These are phyloP conservation scores for Malus orientalis DNA, from an alignment of 306 rosid species.

Conservation along the genomic window DNA sequence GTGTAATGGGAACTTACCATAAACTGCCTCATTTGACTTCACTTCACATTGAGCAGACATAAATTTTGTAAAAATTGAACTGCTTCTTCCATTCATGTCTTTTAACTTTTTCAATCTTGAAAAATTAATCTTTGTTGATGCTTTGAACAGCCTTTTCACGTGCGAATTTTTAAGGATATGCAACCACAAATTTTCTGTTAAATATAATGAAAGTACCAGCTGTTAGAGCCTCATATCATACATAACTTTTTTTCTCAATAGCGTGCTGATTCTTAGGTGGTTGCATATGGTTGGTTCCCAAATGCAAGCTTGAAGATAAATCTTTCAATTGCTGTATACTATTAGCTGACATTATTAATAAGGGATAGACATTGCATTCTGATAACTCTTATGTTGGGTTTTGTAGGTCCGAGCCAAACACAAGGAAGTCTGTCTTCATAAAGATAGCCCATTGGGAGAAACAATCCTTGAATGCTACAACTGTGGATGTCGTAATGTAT, in stretches of 20 bases:
- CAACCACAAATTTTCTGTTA: neutral
- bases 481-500: constrained; percentile 97
- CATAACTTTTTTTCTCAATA: neutral
- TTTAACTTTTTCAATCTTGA: neutral
- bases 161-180: neutral
- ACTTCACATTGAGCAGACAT: neutral
- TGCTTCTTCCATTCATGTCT: neutral
- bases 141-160: neutral
- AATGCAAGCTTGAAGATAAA: neutral
- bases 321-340: neutral
- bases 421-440: constrained; percentile 98
- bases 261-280: neutral
- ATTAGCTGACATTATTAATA: neutral
- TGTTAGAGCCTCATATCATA: neutral
- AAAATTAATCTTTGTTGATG: neutral
- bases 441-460: constrained; percentile 98
- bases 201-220: neutral
- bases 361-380: neutral
- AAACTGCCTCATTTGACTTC: neutral
- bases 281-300: neutral
- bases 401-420: constrained; percentile 95
- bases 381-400: constrained; percentile 9
- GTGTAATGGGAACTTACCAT: neutral
- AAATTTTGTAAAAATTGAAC: neutral
- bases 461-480: constrained; percentile 99